These are phyloP conservation scores for Crepidotus variabilis DNA, from an alignment of 768 basidiomycete species.

Conservation along the genomic window DNA sequence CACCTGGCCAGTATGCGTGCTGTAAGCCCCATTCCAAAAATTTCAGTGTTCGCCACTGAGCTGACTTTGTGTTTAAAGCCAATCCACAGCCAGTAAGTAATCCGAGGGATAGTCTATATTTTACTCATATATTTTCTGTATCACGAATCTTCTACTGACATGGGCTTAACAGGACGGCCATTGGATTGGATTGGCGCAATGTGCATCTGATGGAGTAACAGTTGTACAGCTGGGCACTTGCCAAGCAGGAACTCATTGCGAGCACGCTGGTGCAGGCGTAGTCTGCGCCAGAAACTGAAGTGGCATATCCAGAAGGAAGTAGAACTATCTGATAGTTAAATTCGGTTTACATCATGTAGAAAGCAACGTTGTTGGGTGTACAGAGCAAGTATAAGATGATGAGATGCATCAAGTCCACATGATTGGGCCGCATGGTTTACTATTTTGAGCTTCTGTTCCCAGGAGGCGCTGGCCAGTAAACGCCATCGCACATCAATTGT, in stretches of 20 bases:
- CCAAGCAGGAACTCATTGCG: neutral
- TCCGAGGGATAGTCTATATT: neutral
- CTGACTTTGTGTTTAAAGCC: neutral
- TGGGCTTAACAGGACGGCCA: neutral
- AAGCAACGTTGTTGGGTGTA: no score
- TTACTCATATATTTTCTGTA: neutral
- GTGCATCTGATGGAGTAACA: neutral
- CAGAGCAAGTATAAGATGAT: no score
- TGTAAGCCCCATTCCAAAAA: neutral
- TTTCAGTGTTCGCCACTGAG: neutral
- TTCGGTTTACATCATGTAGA: no score
- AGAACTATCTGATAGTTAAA: no score
- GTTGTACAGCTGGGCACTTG: neutral
- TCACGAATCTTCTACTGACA: neutral
- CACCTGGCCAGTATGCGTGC: neutral
- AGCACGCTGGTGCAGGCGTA: neutral
- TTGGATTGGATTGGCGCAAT: neutral
- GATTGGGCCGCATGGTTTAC: no score
- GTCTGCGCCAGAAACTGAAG: neutral
- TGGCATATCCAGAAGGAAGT: no score
- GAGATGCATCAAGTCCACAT: no score
- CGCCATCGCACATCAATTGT: neutral
- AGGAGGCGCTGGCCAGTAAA: neutral
- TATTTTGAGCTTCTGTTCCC: neutral
- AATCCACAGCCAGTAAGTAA: neutral